Percentiles rank a stretch among this genome's conserved stretches.
phyloP scores from a whole-genome alignment of 2,329 filamentous ascomycete genomes.

The Beauveria rudraprayagi region DNA sequence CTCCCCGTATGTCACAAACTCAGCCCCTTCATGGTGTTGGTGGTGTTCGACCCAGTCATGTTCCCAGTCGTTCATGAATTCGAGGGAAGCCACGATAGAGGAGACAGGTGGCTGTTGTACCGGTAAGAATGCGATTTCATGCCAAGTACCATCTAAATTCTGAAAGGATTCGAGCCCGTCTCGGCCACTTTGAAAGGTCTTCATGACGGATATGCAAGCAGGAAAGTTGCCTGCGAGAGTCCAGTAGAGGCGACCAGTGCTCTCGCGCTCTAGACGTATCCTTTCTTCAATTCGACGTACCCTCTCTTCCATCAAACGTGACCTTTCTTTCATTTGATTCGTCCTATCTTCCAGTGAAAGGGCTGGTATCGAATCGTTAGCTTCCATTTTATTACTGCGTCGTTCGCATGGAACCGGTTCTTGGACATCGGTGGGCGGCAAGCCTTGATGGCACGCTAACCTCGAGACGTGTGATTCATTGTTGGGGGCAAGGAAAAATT shows the following conservation, averaged over 20 bases:
- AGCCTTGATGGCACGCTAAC: too few species aligned
- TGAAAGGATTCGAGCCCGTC: background rate
- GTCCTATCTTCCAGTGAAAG: too few species aligned
- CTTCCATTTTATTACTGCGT: too few species aligned
- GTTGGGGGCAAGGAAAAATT: too few species aligned
- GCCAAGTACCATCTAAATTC: constrained; percentile 16
- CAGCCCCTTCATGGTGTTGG: constrained; percentile 13
- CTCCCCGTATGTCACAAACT: constrained; percentile 17
- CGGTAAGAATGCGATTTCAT: constrained; percentile 19
- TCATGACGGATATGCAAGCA: background rate
- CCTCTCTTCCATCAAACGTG: too few species aligned
- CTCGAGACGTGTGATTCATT: too few species aligned
- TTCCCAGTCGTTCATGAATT: constrained; percentile 18
- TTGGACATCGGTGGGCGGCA: too few species aligned
- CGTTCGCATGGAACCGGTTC: too few species aligned
- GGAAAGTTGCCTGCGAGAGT: background rate
- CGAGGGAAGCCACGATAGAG: constrained; percentile 16
- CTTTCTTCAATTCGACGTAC: too few species aligned
- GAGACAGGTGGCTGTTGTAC: constrained; percentile 21
- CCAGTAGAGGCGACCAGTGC: background rate
- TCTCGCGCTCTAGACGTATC: too few species aligned
- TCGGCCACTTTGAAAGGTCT: background rate
- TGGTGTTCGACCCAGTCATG: constrained; percentile 17
- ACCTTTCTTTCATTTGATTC: too few species aligned
- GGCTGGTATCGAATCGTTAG: too few species aligned